These are phyloP conservation scores for Aspergillus cavernicola DNA, from an alignment of 495 filamentous ascomycete genomes.

Conservation along the genomic window DNA sequence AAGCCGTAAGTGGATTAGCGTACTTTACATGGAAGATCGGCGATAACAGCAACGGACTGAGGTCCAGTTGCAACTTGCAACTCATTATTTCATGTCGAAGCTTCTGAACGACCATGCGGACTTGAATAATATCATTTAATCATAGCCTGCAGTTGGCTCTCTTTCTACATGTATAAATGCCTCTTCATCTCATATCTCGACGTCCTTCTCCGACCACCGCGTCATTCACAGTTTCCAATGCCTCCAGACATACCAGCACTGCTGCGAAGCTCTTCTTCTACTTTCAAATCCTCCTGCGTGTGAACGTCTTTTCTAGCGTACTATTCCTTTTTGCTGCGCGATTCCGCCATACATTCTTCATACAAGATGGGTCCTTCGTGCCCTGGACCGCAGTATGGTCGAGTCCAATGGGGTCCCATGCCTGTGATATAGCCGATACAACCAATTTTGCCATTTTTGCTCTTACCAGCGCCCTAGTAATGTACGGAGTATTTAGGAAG, in stretches of 20 bases:
- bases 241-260: conserved; percentile 51
- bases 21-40: conserved; percentile 2
- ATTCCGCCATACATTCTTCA: conserved; percentile 26
- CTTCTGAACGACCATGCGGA: no score
- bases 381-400: conserved; percentile 35
- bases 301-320: conserved; percentile 38
- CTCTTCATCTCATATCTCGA: conserved; percentile 56
- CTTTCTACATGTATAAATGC: conserved; percentile 23
- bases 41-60: not conserved
- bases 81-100: not conserved
- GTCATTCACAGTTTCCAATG: conserved; percentile 80
- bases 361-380: conserved; percentile 20
- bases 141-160: no score
- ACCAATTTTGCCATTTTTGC: conserved; percentile 31
- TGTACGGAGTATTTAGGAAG: conserved; percentile 48
- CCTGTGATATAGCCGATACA: conserved; percentile 34
- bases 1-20: conserved; percentile 20
- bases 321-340: conserved; percentile 41
- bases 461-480: conserved; percentile 27
- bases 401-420: conserved; percentile 23
- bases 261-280: conserved; percentile 52
- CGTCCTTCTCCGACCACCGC: conserved; percentile 83
- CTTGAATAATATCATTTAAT: no score
- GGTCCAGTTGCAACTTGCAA: not conserved
- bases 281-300: conserved; percentile 47